phyloP scores from a whole-genome alignment of 306 rosid species.

The Hippophae gyantsensis region DNA sequence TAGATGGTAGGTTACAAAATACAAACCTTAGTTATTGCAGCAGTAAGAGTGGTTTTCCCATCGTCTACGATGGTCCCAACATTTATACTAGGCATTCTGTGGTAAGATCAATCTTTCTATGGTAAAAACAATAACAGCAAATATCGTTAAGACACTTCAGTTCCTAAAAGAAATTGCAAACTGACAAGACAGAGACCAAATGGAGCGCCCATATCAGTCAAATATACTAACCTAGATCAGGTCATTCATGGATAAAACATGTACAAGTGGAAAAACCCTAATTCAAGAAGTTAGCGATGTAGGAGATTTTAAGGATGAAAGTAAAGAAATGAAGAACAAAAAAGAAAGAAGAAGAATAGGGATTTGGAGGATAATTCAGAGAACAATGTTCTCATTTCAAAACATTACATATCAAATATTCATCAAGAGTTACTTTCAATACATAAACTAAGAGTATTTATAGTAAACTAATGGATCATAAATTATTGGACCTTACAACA shows the following conservation, averaged over 20 bases:
- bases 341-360: no score
- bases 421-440: no score
- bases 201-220: neutral
- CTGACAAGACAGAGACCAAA: neutral
- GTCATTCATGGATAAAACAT: neutral
- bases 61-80: constrained; percentile 74
- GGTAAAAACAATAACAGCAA: neutral
- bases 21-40: constrained; percentile 62
- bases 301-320: no score
- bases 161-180: neutral
- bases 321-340: no score
- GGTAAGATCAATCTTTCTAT: neutral
- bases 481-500: no score
- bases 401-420: no score
- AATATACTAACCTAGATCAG: no score
- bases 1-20: constrained; percentile 11
- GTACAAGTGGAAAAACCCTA: neutral
- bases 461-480: no score
- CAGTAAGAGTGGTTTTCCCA: constrained; percentile 75
- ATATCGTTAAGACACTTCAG: neutral
- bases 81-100: constrained; percentile 48
- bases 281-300: neutral
- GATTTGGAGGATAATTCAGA: no score
- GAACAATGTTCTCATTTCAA: no score
- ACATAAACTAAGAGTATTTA: no score